Conservation (phyloP, 345 rosid species). For the Cardamine resedifolia region DNA sequence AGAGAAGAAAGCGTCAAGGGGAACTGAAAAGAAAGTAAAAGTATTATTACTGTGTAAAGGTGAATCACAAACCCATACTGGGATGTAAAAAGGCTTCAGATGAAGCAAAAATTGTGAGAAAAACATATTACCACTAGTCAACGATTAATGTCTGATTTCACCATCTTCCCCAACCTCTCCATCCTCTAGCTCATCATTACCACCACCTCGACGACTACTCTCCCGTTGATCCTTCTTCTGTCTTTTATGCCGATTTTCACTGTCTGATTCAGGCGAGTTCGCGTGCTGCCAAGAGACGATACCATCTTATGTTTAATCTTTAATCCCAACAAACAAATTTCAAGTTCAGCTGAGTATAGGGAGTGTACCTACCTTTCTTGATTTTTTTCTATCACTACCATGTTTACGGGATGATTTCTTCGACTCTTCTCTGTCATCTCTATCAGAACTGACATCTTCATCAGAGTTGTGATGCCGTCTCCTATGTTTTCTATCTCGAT, state of each 20-base stretch:
- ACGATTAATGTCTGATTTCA: conserved; percentile 56
- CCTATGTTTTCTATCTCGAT: conserved; percentile 75
- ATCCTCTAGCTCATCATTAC: conserved; percentile 85
- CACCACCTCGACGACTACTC: conserved; percentile 63
- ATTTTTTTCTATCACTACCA: conserved; percentile 77
- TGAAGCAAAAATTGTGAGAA: background rate
- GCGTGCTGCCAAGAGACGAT: conserved; percentile 56
- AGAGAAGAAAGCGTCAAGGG: too few relatives aligned
- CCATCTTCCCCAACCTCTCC: conserved; percentile 96
- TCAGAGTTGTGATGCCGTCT: conserved; percentile 61
- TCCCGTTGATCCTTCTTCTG: conserved; percentile 78
- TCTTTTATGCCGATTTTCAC: conserved; percentile 70
- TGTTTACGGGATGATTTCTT: conserved; percentile 80
- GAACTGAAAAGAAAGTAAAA: background rate
- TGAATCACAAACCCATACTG: background rate
- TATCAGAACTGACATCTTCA: conserved; percentile 81
- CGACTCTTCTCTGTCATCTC: conserved; percentile 75
- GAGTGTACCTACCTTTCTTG: conserved; percentile 85
- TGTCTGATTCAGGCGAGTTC: conserved; percentile 77
- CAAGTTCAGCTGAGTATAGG: background rate
- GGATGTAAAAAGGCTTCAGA: background rate
- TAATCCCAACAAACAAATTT: background rate
- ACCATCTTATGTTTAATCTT: background rate
- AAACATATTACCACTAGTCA: conserved; percentile 3
- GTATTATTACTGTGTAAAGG: background rate